These are phyloP conservation scores for Phalaenopsis hybrid DNA, from an alignment of 116 monocot genomes.

Conservation along the genomic window DNA sequence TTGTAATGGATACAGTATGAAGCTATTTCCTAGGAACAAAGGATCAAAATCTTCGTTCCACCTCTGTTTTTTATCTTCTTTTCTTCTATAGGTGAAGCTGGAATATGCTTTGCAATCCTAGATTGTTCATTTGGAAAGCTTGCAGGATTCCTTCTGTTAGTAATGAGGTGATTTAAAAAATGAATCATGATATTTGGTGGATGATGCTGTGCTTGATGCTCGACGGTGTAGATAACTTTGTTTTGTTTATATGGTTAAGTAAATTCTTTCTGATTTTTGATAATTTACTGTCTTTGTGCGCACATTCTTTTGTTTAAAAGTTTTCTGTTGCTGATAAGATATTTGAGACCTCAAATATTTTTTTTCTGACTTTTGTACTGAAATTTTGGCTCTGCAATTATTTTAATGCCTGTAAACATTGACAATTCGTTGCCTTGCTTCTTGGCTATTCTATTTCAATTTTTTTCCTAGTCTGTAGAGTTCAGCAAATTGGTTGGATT, in stretches of 20 bases:
- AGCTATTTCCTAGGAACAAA: neutral
- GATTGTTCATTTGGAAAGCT: neutral
- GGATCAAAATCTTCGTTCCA: neutral
- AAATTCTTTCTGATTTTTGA: neutral
- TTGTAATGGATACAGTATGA: neutral
- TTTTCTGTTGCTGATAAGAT: neutral
- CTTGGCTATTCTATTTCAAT: neutral
- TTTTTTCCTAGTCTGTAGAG: slow-evolving; percentile 52
- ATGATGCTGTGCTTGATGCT: neutral
- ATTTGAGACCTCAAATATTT: neutral
- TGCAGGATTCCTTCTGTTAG: neutral
- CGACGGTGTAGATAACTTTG: neutral
- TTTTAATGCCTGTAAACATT: neutral
- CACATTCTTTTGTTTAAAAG: neutral
- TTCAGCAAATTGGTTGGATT: slow-evolving; percentile 76
- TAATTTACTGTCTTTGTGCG: neutral
- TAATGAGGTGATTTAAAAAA: neutral
- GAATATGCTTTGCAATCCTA: neutral
- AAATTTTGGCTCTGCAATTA: neutral
- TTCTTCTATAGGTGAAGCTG: neutral
- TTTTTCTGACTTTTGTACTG: neutral
- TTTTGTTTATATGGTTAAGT: neutral
- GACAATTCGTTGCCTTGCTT: neutral
- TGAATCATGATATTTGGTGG: neutral
- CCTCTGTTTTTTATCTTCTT: too few relatives aligned